phyloP scores from a whole-genome alignment of 371 early-diverging fungal genomes.

The Ecytonucleospora hepatopenaei region DNA sequence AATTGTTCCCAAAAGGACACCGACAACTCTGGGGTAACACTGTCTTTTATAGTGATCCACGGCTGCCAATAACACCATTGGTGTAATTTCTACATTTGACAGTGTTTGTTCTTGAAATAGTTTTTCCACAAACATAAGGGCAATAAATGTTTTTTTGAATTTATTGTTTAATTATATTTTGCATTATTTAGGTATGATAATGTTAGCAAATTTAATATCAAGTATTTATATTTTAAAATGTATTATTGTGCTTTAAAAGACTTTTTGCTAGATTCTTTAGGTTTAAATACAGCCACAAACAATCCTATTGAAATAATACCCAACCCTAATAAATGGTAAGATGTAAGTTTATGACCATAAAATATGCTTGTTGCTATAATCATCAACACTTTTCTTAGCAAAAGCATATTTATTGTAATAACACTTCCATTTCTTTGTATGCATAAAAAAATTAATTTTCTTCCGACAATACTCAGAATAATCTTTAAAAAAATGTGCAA shows the following conservation, averaged over 20 bases:
- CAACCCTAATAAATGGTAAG: conserved; percentile 3
- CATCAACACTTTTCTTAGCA: conserved; percentile 83
- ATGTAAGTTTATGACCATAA: conserved; percentile 18
- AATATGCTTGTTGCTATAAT: conserved; percentile 71
- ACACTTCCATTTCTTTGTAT: conserved; percentile 76
- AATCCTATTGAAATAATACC: conserved; percentile 8
- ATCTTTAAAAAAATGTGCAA: conserved; percentile 71
- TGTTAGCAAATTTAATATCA: too few relatives aligned
- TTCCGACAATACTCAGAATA: conserved; percentile 80
- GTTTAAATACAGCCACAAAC: not conserved
- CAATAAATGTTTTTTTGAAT: not conserved
- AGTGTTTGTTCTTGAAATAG: not conserved
- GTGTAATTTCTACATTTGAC: conserved; percentile 73
- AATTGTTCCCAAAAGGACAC: conserved; percentile 85
- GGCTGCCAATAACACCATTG: conserved; percentile 87
- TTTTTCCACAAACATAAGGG: not conserved
- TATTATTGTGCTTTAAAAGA: too few relatives aligned
- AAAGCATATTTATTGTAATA: conserved; percentile 74
- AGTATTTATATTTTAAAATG: too few relatives aligned
- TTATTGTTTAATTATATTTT: not conserved
- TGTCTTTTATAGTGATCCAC: conserved; percentile 97
- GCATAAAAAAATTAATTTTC: conserved; percentile 84
- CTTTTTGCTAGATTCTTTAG: not conserved
- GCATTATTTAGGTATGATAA: too few relatives aligned
- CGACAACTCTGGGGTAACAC: conserved; percentile 83